Evolutionary conservation across 208 protist genomes (phyloP).

Genomic region (Acanthamoeba sp.): DNA sequence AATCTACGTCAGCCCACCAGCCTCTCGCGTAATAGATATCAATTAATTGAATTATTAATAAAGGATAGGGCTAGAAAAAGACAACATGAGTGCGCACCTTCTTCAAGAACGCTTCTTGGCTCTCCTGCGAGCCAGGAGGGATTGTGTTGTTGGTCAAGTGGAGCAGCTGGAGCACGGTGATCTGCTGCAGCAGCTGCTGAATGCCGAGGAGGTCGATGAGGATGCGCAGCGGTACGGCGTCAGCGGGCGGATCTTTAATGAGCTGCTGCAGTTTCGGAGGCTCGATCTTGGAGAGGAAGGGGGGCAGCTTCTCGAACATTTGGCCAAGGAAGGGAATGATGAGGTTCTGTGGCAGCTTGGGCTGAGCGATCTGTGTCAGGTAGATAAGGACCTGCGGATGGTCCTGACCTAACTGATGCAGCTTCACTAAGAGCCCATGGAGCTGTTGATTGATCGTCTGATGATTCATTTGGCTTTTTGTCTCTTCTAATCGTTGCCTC

Average conservation of each 20-base stretch:
- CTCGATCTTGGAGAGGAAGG: conserved; percentile 78
- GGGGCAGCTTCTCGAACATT: conserved; percentile 83
- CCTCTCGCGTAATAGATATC: too few species aligned
- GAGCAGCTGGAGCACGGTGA: conserved; percentile 80
- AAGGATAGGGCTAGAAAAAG: background rate
- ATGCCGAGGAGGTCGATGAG: conserved; percentile 70
- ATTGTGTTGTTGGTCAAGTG: conserved; percentile 85
- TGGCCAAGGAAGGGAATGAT: conserved; percentile 77
- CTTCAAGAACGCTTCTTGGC: conserved; percentile 78
- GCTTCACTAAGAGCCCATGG: conserved; percentile 68
- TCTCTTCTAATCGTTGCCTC: background rate
- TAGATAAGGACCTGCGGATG: conserved; percentile 73
- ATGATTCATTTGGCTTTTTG: conserved; percentile 44
- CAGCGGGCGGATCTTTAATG: conserved; percentile 74
- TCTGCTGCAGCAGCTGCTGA: conserved; percentile 71
- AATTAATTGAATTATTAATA: background rate
- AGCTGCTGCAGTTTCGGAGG: conserved; percentile 31
- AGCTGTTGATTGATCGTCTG: conserved; percentile 74
- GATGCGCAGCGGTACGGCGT: conserved; percentile 67
- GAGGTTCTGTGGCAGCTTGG: conserved; percentile 73
- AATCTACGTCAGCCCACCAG: background rate
- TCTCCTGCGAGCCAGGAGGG: conserved; percentile 79
- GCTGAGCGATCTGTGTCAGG: conserved; percentile 73
- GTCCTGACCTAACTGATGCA: conserved; percentile 78
- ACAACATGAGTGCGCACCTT: conserved; percentile 5